Evolutionary conservation across 345 rosid species (phyloP).

Genomic region (Eucalyptus sp.): DNA sequence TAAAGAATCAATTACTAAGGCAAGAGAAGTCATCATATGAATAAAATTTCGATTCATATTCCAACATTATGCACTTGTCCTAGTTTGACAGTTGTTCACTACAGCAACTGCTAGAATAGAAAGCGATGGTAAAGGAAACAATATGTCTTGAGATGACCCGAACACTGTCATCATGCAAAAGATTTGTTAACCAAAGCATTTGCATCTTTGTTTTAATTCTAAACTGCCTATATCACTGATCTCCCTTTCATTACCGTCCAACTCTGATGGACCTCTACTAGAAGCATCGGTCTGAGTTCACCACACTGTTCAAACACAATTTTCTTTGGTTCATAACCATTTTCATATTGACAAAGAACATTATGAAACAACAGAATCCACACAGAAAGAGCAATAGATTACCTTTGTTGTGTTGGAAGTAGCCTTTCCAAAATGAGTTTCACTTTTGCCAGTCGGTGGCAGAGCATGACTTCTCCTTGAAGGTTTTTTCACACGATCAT

Average conservation of each 20-base stretch:
- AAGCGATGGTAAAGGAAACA: background rate
- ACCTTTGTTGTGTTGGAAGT: constrained; percentile 35
- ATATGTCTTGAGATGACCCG: background rate
- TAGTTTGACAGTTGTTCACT: background rate
- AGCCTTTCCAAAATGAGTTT: constrained; percentile 21
- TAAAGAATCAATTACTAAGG: background rate
- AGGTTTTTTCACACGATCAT: constrained; percentile 27
- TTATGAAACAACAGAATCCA: background rate
- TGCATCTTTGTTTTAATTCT: background rate
- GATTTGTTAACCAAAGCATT: background rate
- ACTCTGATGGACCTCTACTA: background rate
- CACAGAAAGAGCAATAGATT: background rate
- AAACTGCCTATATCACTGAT: background rate
- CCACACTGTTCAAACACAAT: background rate
- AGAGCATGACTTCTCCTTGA: constrained; percentile 22
- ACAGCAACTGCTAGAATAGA: background rate
- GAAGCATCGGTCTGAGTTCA: background rate
- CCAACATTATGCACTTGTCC: background rate
- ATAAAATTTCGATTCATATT: background rate
- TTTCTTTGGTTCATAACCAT: background rate
- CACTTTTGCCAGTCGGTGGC: constrained; percentile 15
- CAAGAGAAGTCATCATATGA: background rate
- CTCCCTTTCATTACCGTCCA: background rate
- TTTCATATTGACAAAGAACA: background rate
- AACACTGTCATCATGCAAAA: background rate